These are phyloP conservation scores for Cutaneotrichosporon cyanovorans DNA, from an alignment of 1,284 basidiomycete species.

Conservation along the genomic window DNA sequence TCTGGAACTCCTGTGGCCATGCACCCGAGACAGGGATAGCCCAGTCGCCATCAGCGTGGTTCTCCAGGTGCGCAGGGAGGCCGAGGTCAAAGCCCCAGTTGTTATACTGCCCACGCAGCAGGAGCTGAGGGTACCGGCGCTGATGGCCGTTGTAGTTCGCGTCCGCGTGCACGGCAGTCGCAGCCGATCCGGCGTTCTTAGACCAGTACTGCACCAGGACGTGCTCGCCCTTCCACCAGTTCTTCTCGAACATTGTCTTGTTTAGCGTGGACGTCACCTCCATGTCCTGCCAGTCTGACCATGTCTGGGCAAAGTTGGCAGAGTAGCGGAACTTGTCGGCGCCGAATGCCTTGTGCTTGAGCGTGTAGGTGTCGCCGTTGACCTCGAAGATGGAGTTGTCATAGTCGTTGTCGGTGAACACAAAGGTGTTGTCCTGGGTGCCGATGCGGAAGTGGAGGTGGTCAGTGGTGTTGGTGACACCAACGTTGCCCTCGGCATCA, in stretches of 20 bases:
- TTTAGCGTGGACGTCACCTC: slow-evolving; percentile 64
- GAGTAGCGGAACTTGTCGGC: slow-evolving; percentile 83
- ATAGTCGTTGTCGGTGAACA: slow-evolving; percentile 70
- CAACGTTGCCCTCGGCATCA: slow-evolving; percentile 15
- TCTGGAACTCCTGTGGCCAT: slow-evolving; percentile 79
- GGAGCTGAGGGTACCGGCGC: slow-evolving; percentile 73
- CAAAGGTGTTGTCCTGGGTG: slow-evolving; percentile 61
- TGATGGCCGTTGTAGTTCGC: slow-evolving; percentile 52
- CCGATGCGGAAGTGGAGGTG: slow-evolving; percentile 75
- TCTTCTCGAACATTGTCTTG: slow-evolving; percentile 53
- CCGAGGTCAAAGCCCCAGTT: slow-evolving; percentile 83
- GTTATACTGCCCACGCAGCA: slow-evolving; percentile 81
- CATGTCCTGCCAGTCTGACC: slow-evolving; percentile 69
- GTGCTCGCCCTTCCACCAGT: slow-evolving; percentile 76
- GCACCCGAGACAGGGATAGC: slow-evolving; percentile 59
- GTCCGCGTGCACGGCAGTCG: slow-evolving; percentile 69
- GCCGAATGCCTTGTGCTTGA: slow-evolving; percentile 70
- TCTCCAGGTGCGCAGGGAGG: slow-evolving; percentile 58
- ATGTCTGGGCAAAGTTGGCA: slow-evolving; percentile 74
- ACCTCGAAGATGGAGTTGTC: slow-evolving; percentile 55
- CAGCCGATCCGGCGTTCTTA: slow-evolving; percentile 55
- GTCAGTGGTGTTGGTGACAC: slow-evolving; percentile 50
- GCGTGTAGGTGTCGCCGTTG: slow-evolving; percentile 58
- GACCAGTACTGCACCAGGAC: slow-evolving; percentile 86
- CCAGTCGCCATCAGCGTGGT: slow-evolving; percentile 53